A percentile compares a stretch with the other conserved stretches of the same genome.
These are phyloP conservation scores for Sporothrix luriei DNA, from an alignment of 2,329 filamentous ascomycete genomes.

Conservation along the genomic window DNA sequence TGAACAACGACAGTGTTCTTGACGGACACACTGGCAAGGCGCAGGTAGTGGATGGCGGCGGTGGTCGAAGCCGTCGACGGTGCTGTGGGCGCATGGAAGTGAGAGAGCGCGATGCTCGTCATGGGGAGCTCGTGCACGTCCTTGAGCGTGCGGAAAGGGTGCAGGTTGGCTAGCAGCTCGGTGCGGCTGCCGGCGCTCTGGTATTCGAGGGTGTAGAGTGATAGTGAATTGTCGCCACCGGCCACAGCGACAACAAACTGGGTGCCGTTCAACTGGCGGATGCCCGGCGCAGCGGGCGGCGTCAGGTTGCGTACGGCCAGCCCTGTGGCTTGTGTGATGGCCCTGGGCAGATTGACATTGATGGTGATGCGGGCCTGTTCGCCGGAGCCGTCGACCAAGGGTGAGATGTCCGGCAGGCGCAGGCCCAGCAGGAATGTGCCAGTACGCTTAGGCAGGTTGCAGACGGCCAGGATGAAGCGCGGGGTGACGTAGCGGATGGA, in stretches of 20 bases:
- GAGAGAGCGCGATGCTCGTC: slow-evolving; percentile 61
- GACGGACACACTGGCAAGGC: slow-evolving; percentile 79
- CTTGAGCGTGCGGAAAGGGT: slow-evolving; percentile 55
- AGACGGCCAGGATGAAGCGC: slow-evolving; percentile 59
- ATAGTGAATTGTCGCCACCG: slow-evolving; percentile 71
- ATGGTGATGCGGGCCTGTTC: slow-evolving; percentile 53
- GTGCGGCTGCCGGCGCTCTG: slow-evolving; percentile 52
- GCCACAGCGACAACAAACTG: slow-evolving; percentile 82
- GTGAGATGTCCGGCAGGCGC: slow-evolving; percentile 45
- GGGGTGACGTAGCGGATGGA: slow-evolving; percentile 62
- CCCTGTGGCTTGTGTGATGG: slow-evolving; percentile 73
- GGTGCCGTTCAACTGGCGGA: slow-evolving; percentile 59
- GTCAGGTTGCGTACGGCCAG: slow-evolving; percentile 75
- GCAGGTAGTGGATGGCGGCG: slow-evolving; percentile 62
- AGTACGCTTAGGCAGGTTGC: slow-evolving; percentile 61
- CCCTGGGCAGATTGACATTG: slow-evolving; percentile 59
- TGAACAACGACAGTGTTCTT: slow-evolving; percentile 79
- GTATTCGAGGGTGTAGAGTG: slow-evolving; percentile 76
- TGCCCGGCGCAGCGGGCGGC: slow-evolving; percentile 51
- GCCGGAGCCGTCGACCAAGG: slow-evolving; percentile 41
- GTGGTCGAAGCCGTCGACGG: background rate
- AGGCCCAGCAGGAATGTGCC: slow-evolving; percentile 61
- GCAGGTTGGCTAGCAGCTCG: slow-evolving; percentile 56
- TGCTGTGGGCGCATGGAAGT: slow-evolving; percentile 53
- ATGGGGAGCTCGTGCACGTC: slow-evolving; percentile 61